Evolutionary conservation across 768 basidiomycete genomes (phyloP).

Genomic region (Tulasnella sp.): DNA sequence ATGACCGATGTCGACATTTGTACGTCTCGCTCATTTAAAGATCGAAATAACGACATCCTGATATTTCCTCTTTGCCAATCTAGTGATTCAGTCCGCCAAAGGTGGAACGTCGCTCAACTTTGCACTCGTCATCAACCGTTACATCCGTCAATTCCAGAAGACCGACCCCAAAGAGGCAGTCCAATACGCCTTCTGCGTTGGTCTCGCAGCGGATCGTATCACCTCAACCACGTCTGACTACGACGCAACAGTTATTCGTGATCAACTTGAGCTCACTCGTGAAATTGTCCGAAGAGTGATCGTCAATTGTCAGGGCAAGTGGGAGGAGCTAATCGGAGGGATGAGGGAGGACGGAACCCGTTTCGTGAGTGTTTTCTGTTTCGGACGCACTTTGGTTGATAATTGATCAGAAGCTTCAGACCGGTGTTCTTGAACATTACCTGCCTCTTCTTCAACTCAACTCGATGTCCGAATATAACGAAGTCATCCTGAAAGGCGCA

Average conservation of each 20-base stretch:
- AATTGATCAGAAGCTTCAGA: conserved; percentile 32
- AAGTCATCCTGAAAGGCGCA: conserved; percentile 70
- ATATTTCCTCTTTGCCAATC: background rate
- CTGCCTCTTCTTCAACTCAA: conserved; percentile 60
- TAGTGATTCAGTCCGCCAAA: conserved; percentile 62
- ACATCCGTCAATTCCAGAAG: conserved; percentile 84
- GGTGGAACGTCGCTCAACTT: conserved; percentile 64
- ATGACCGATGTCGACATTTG: conserved; percentile 75
- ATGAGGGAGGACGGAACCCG: conserved; percentile 81
- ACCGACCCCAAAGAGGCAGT: conserved; percentile 89
- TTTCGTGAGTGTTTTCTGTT: conserved; percentile 45
- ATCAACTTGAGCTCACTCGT: conserved; percentile 75
- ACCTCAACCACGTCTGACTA: background rate
- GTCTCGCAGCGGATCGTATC: conserved; percentile 53
- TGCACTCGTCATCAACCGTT: conserved; percentile 80
- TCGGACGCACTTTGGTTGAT: background rate
- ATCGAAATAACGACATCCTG: background rate
- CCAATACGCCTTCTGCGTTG: conserved; percentile 86
- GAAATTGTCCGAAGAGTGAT: conserved; percentile 69
- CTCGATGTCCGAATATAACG: conserved; percentile 56
- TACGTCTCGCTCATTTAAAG: conserved; percentile 29
- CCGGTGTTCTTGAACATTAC: conserved; percentile 78
- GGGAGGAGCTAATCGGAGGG: conserved; percentile 93
- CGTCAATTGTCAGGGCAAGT: conserved; percentile 67
- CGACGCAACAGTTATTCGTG: conserved; percentile 28